A percentile compares a stretch with the other conserved stretches of the same genome.
Evolutionary conservation across 345 rosid genomes (phyloP).

Genomic region (Arabis hirsuta): DNA sequence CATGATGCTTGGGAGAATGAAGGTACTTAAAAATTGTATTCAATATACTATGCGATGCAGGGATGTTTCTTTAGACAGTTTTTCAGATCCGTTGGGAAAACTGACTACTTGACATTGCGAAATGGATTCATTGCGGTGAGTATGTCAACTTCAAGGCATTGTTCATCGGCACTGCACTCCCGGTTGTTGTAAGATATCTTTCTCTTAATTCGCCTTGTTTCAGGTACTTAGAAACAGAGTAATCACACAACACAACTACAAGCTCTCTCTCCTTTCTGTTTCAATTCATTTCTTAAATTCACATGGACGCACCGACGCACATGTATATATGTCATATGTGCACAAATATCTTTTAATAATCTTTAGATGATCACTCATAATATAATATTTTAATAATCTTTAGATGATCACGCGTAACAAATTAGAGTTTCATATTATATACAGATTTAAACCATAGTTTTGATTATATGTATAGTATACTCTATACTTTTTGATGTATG

Average conservation of each 20-base stretch:
- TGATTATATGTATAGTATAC: neutral
- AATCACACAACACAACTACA: conserved; percentile 2
- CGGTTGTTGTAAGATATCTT: conserved; percentile 68
- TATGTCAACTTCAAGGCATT: conserved; percentile 57
- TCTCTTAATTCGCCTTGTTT: conserved; percentile 56
- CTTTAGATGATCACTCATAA: too few relatives aligned
- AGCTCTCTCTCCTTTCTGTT: conserved; percentile 2
- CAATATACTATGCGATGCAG: conserved; percentile 49
- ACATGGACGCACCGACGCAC: too few relatives aligned
- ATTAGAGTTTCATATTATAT: too few relatives aligned
- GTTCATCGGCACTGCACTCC: conserved; percentile 71
- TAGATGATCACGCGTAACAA: too few relatives aligned
- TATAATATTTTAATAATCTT: too few relatives aligned
- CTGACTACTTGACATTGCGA: conserved; percentile 87
- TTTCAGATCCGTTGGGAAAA: conserved; percentile 76
- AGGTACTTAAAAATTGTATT: too few relatives aligned
- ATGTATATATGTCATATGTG: too few relatives aligned
- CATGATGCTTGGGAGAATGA: too few relatives aligned
- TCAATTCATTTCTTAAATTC: neutral
- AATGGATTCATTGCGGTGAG: conserved; percentile 90
- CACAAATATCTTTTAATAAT: too few relatives aligned
- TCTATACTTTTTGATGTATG: neutral
- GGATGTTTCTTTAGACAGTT: conserved; percentile 93
- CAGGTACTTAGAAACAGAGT: conserved; percentile 56
- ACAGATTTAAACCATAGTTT: neutral